Evolutionary conservation across 371 early-diverging fungal genomes (phyloP).

Genomic region (Aphelidium insulamus): DNA sequence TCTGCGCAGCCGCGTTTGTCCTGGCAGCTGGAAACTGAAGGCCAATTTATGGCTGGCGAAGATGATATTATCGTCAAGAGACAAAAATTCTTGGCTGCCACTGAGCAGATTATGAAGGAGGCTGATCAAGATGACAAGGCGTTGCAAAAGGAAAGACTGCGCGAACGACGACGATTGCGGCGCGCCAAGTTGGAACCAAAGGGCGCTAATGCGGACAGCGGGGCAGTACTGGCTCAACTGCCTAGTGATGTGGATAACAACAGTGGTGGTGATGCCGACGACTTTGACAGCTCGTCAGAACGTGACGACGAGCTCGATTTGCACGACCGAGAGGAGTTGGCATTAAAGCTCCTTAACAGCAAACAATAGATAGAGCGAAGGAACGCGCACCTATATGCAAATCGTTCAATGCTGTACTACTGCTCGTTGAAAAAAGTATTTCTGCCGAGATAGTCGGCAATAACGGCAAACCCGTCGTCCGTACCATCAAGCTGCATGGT

Average conservation of each 20-base stretch:
- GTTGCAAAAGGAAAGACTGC: conserved; percentile 25
- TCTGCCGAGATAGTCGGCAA: conserved; percentile 72
- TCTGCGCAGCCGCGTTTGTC: conserved; percentile 26
- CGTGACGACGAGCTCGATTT: conserved; percentile 9
- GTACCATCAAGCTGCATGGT: conserved; percentile 49
- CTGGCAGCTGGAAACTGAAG: conserved; percentile 54
- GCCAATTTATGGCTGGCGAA: conserved; percentile 45
- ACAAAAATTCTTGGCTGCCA: conserved; percentile 36
- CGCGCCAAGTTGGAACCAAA: not conserved
- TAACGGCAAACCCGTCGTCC: conserved; percentile 59
- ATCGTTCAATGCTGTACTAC: too few species aligned
- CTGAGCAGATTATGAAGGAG: conserved; percentile 28
- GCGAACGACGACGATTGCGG: not conserved
- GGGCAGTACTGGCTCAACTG: too few species aligned
- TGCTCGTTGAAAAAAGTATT: too few species aligned
- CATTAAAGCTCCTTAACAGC: conserved; percentile 8
- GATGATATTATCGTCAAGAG: conserved; percentile 38
- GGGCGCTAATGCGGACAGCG: not conserved
- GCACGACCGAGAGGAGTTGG: conserved; percentile 13
- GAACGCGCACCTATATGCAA: too few species aligned
- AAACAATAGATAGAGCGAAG: not conserved
- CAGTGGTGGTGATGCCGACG: not conserved
- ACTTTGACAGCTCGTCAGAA: conserved; percentile 6
- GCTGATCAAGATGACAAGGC: conserved; percentile 53
- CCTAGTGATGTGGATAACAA: not conserved